Conservation (phyloP, 805 yeast species). For the Isabelozyma rhagii region DNA sequence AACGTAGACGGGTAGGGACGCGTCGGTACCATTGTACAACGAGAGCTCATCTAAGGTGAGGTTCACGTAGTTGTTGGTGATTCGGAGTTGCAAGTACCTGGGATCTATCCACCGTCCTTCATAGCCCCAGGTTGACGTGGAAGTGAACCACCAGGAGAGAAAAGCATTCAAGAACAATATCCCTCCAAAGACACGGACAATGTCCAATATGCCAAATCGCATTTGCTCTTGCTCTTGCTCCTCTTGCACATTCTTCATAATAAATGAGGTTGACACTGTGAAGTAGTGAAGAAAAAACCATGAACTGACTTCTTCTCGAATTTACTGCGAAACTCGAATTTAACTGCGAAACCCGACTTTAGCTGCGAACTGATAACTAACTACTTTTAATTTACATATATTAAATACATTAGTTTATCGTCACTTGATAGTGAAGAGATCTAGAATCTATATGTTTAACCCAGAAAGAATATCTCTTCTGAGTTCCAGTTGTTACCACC, state of each 20-base stretch:
- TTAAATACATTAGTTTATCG: too few relatives aligned
- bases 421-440: too few relatives aligned
- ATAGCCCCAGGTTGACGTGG: conserved; percentile 59
- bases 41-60: conserved; percentile 48
- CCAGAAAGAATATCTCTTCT: conserved; percentile 28
- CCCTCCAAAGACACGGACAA: conserved; percentile 44
- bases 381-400: too few relatives aligned
- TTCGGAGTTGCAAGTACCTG: conserved; percentile 32
- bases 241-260: conserved; percentile 2
- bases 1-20: conserved; percentile 50
- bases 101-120: conserved; percentile 47
- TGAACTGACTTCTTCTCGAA: too few relatives aligned
- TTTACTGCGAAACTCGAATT: too few relatives aligned
- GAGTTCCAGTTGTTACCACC: conserved; percentile 6
- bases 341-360: too few relatives aligned
- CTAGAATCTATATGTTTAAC: neutral
- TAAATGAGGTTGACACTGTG: too few relatives aligned
- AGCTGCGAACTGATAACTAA: too few relatives aligned
- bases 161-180: conserved; percentile 43
- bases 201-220: conserved; percentile 34
- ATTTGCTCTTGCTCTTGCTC: neutral
- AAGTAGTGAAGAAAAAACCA: too few relatives aligned
- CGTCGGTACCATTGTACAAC: conserved; percentile 49
- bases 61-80: conserved; percentile 13
- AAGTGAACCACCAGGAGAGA: conserved; percentile 58